Percentiles rank a stretch among this genome's conserved stretches.
Conservation (phyloP, 139 green algal genomes). For the Coelastrella sp. region DNA sequence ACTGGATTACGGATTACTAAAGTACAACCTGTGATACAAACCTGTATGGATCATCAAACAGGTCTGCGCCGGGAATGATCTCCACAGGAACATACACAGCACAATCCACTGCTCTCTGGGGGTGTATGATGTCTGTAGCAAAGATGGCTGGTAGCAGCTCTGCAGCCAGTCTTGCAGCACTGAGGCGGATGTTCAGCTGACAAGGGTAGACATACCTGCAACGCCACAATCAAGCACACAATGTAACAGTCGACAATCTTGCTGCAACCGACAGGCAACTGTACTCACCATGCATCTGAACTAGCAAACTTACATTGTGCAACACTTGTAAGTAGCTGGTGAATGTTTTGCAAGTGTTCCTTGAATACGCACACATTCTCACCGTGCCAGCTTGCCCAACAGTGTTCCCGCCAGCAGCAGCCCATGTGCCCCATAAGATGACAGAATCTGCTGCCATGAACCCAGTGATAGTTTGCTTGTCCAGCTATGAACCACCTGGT, state of each 20-base stretch:
- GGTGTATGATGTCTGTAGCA: slow-evolving; percentile 56
- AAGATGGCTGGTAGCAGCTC: slow-evolving; percentile 63
- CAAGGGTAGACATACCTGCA: slow-evolving; percentile 45
- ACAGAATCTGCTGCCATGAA: slow-evolving; percentile 47
- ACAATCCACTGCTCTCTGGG: slow-evolving; percentile 59
- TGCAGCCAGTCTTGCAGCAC: slow-evolving; percentile 55
- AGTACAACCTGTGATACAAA: no score
- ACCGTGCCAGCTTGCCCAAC: slow-evolving; percentile 71
- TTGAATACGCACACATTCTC: no score
- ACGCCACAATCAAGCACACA: background rate
- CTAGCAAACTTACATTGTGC: no score
- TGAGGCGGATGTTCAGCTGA: slow-evolving; percentile 53
- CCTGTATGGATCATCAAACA: slow-evolving; percentile 41
- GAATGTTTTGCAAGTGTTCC: no score
- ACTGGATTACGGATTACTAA: no score
- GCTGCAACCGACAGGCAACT: no score
- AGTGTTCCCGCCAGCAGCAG: slow-evolving; percentile 66
- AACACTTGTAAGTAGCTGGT: no score
- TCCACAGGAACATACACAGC: slow-evolving; percentile 58
- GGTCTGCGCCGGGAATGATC: slow-evolving; percentile 40
- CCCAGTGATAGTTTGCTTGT: slow-evolving; percentile 51
- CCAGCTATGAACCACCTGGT: slow-evolving; percentile 69
- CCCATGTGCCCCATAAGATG: slow-evolving; percentile 63
- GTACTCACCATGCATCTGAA: no score
- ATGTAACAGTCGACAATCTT: no score